Conservation (phyloP, 2,329 filamentous ascomycete genomes). For the Penicillium decumbens region DNA sequence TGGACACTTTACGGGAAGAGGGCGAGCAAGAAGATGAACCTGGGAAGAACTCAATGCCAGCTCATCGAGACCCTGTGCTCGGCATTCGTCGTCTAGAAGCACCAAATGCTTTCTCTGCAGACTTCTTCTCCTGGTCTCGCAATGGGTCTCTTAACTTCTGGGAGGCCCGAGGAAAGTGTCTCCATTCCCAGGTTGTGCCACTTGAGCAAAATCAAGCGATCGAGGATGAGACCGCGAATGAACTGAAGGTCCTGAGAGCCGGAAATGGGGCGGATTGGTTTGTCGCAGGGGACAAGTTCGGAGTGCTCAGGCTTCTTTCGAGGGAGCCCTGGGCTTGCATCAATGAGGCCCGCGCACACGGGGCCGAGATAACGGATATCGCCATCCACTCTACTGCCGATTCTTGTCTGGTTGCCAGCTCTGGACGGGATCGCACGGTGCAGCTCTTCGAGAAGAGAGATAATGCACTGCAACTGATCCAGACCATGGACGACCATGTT, state of each 20-base stretch:
- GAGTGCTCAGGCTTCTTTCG: slow-evolving; percentile 58
- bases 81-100: slow-evolving; percentile 65
- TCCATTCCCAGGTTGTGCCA: slow-evolving; percentile 60
- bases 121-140: slow-evolving; percentile 85
- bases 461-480: slow-evolving; percentile 68
- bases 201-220: slow-evolving; percentile 57
- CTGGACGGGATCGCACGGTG: slow-evolving; percentile 82
- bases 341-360: slow-evolving; percentile 77
- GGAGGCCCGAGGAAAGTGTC: slow-evolving; percentile 67
- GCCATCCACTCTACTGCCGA: slow-evolving; percentile 62
- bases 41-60: slow-evolving; percentile 44
- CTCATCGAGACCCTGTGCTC: slow-evolving; percentile 57
- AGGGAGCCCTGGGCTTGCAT: slow-evolving; percentile 56
- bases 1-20: slow-evolving; percentile 42
- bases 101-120: slow-evolving; percentile 58
- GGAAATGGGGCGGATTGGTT: slow-evolving; percentile 62
- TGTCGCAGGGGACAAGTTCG: slow-evolving; percentile 79
- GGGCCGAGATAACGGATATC: slow-evolving; percentile 78
- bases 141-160: slow-evolving; percentile 79
- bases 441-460: slow-evolving; percentile 70
- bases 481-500: slow-evolving; percentile 88
- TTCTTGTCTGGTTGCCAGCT: slow-evolving; percentile 68
- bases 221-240: slow-evolving; percentile 49
- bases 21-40: slow-evolving; percentile 28
- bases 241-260: slow-evolving; percentile 55